Base-by-base conservation (phyloP, 1,284 basidiomycete species). In the Cystobasidium slooffiae region DNA sequence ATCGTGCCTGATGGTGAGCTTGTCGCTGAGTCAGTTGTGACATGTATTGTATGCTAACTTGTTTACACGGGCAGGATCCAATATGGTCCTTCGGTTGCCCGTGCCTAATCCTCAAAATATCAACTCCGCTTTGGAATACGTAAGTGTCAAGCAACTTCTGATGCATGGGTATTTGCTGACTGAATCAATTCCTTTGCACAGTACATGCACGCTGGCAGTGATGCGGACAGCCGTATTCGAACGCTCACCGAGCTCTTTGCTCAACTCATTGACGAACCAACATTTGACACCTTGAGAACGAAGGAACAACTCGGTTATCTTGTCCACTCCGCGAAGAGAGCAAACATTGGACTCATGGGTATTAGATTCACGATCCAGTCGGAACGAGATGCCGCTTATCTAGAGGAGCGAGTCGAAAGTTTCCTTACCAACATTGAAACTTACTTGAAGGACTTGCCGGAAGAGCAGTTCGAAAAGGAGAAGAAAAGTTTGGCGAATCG, bases 291-390 rank as follows among this genome's bases (percentile, higher is more conserved):
- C 47, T 87, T 99, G 52, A 89, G 97, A n/a, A 98, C 96, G 1
- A 90, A 94, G 82, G 94, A 99, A 82, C 97, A 99, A 82, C 87
- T 99, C 0, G 97, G 97, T 12, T 99, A 99, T 81, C 86, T 96
- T 63, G 78, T 80, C 9, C 74, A 76, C 37, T 77, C 76, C 9
- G 77, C 78, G 37, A n/a, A 75, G 2, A 75, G 79, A 51, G 74
- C 87, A 37, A 89, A 90, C 12, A 84, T 86, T 2, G 90, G 88
- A 47, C 87, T 90, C 72, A 87, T 88, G 78, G 95, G 94, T 10
- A 84, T 97, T 78, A 88, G 92, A n/a, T 87, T 99, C 68, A 85
- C 95, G 8, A 88, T 99, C 41, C 97, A 99, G 84, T 93, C 91
- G 78, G 95, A 98, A 84, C 89, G 90, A 68, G 85, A 86, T 37